phyloP scores from a whole-genome alignment of 306 rosid species.

The Cyamopsis tetragonoloba region DNA sequence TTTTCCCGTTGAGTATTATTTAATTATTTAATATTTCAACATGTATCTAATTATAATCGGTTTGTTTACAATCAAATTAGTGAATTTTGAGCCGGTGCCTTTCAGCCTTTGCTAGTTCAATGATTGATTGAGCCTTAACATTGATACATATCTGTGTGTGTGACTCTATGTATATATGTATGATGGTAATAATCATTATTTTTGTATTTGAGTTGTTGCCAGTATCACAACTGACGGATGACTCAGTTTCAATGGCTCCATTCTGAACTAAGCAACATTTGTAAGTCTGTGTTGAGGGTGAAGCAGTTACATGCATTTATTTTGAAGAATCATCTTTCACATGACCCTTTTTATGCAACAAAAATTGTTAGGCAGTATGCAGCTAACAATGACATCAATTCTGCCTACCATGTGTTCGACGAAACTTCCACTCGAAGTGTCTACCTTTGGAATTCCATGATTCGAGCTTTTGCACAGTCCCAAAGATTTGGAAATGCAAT shows the following conservation, averaged over 20 bases:
- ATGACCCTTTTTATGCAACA: constrained; percentile 78
- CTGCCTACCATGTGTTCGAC: constrained; percentile 65
- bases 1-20: too few species aligned
- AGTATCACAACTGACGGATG: neutral
- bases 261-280: constrained; percentile 45
- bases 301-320: constrained; percentile 66
- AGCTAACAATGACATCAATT: constrained; percentile 30
- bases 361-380: constrained; percentile 52
- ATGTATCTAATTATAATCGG: too few species aligned
- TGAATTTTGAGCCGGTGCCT: too few species aligned
- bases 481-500: constrained; percentile 44
- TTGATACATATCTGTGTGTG: too few species aligned
- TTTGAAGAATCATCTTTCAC: constrained; percentile 44
- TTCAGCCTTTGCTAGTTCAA: too few species aligned
- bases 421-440: constrained; percentile 51
- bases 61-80: too few species aligned
- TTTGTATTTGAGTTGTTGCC: too few species aligned
- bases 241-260: constrained; percentile 40
- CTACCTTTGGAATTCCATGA: constrained; percentile 82
- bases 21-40: too few species aligned
- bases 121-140: too few species aligned
- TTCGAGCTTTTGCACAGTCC: constrained; percentile 68
- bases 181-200: too few species aligned
- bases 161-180: too few species aligned
- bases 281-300: constrained; percentile 47